Evolutionary conservation across 495 filamentous ascomycete species (phyloP), one percentile per base, ranked within the genome.

Genomic region (Aspergillus nidulans): DNA sequence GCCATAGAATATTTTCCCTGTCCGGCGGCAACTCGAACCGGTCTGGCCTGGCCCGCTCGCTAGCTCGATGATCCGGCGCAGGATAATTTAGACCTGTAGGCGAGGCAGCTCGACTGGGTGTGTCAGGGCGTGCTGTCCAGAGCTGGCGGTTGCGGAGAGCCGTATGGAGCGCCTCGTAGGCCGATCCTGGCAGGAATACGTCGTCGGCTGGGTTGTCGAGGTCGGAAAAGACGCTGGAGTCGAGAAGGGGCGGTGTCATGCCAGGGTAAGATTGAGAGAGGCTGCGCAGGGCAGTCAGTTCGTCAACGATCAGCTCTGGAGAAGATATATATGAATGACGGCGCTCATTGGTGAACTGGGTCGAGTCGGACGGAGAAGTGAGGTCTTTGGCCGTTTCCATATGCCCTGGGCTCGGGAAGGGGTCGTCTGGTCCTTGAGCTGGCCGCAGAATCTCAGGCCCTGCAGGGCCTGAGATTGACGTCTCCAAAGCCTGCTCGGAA

Each of bases 101-200:
- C 0, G 65, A 64, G 23, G 59, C 60, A 6, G 59, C 32, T 6
- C 59, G 63, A 43, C 55, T 67, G 8, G 65, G 63, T 2, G 66
- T 52, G 56, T 68, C 65, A 4, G 69, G 56, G 3, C 63, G 57
- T 12, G 64, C 69, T 13, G 67, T 69, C 63, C 67, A 66, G 4
- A 71, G 58, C 43, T 69, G 69, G 15, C 67, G 64, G 43, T 71
- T 71, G 21, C 69, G 58, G 20, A 71, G 55, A 0, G 69, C 57
- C 1, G 64, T 69, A 41, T 71, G 69, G 34, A 71, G 63, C 13
- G 67, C 65, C 42, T 69, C 66, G 23, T 69, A 71, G 1, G 67
- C 67, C 1, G 69, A 71, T 4, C 64, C 69, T 4, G 69, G 69
- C 15, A 69, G 50, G 32, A 70, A 70, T 20, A 70, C 59, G 60